Evolutionary conservation across 2,329 filamentous ascomycete species (phyloP).

Genomic region (Moelleriella libera): DNA sequence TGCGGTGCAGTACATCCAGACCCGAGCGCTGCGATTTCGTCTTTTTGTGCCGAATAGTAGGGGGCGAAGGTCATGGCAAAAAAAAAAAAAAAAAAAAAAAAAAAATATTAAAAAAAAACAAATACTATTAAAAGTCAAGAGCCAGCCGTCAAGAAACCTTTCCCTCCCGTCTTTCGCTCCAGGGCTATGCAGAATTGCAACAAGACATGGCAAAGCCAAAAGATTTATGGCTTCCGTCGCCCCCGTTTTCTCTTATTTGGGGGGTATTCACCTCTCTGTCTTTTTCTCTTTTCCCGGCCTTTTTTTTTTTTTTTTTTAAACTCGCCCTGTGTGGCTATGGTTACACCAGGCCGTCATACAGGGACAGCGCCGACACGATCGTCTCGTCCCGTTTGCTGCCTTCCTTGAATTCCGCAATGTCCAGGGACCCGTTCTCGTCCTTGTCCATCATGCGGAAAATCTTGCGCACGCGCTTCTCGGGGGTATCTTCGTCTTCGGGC

Average conservation of each 20-base stretch:
- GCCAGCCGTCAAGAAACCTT: background rate
- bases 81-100: background rate
- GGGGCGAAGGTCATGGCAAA: too few relatives aligned
- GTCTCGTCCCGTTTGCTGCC: conserved; percentile 98
- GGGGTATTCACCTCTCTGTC: background rate
- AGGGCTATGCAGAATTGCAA: background rate
- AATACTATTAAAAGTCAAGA: background rate
- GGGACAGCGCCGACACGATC: conserved; percentile 88
- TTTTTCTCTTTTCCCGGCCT: background rate
- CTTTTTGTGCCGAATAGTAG: too few relatives aligned
- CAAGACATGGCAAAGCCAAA: background rate
- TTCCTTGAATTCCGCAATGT: conserved; percentile 98
- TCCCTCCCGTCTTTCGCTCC: background rate
- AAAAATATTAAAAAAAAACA: background rate
- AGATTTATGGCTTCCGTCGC: background rate
- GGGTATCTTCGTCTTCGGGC: conserved; percentile 95
- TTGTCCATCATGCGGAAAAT: conserved; percentile 99
- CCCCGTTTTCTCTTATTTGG: background rate
- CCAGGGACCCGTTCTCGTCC: conserved; percentile 93
- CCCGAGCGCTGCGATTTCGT: too few relatives aligned
- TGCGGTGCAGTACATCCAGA: too few relatives aligned
- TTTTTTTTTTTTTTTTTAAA: background rate
- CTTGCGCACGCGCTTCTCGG: conserved; percentile 94
- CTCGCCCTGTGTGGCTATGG: background rate
- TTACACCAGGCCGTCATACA: conserved; percentile 90